Base-by-base conservation (phyloP, 2,329 filamentous ascomycete genomes). In the Coniochaeta prunicola region DNA sequence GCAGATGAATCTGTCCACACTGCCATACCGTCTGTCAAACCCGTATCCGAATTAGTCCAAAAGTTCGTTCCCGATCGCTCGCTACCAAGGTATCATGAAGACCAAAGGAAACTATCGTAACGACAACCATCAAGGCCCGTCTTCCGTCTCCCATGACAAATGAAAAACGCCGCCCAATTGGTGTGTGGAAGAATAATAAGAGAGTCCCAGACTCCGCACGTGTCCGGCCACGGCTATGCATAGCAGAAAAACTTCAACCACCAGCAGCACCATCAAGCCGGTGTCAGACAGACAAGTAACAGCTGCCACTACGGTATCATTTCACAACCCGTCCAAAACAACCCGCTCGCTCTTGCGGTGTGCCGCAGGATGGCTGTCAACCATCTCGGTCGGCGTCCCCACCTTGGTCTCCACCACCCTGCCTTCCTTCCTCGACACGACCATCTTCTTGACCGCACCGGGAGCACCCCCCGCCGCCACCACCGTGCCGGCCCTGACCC, bases 311-410 rank as follows among this genome's bases (percentile, higher is more conserved):
- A 6, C 13, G 19, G 26, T 48, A n/a, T 13, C 19, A n/a, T 36
- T 26, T 70, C 60, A 78, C 30, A 69, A 73, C 10, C 73, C 73
- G 61, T 85, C 82, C 28, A 85, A 68, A 38, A 84, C 69, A 34
- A 81, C 77, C 59, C 76, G 75, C 69, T 83, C 80, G 66, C 82
- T 85, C 70, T 78, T 79, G 60, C 80, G 74, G 61, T 79, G 69
- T 58, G 73, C 74, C 2, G 68, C 69, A 36, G 73, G 65, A 53
- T 73, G 69, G 28, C 70, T 64, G 36, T 70, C 61, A 26, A 67
- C 63, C 15, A 69, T 73, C 55, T 81, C 63, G 1, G 72, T 79
- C 7, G 81, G 80, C 53, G 76, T 81, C 10, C 75, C 68, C 34
- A 69, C 72, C 66, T 75, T 73, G 15, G 72, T 76, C 65, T 74